Evolutionary conservation across 768 basidiomycete species (phyloP), one percentile per base, ranked within the genome.

Genomic region (Rhizopogon roseolus): DNA sequence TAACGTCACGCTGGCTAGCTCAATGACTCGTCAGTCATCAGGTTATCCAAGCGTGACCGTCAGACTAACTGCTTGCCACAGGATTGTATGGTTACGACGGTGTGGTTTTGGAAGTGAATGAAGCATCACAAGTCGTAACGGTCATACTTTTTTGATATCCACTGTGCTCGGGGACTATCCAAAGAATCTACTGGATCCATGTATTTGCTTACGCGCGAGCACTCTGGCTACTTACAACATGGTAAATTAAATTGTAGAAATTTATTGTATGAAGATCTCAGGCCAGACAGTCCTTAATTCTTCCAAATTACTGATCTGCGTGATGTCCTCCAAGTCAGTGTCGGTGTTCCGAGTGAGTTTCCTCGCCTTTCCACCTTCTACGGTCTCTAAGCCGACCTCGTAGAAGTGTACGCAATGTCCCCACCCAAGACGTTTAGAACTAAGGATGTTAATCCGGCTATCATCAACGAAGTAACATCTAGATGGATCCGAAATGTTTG

Each of bases 401-500:
- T 82, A 81, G 60, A 90, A 93, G 62, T 91, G 86, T 3, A 82
- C 88, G 43, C 86, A 86, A 54, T 79, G 78, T 0, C 76, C 81
- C 91, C 91, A 93, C 2, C 85, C 85, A 10, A 85, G 67, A 16
- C 69, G 68, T 52, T 74, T 75, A 7, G 91, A 91, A 14, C 83
- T 82, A 52, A 80, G 71, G 19, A 93, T 79, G 59, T 93, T 93
- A 19, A 68, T 64, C 62, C 80, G 71, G 60, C 78, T 92, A 65
- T 93, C 91, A 60, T 93, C 91, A 28, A 93, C 68, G 62, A 93
- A 93, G 57, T 84, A 82, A 59, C 85, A 90, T 63, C 82, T 87
- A 10, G 79, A 76, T 1, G 85, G 80, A 69, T 92, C 86, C 1
- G 72, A 70, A 13, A 89, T 64, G 5, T 74, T 71, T 5, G 88